Evolutionary conservation across 192 early-diverging fungal species (phyloP).

Genomic region (Backusella morwellensis): DNA sequence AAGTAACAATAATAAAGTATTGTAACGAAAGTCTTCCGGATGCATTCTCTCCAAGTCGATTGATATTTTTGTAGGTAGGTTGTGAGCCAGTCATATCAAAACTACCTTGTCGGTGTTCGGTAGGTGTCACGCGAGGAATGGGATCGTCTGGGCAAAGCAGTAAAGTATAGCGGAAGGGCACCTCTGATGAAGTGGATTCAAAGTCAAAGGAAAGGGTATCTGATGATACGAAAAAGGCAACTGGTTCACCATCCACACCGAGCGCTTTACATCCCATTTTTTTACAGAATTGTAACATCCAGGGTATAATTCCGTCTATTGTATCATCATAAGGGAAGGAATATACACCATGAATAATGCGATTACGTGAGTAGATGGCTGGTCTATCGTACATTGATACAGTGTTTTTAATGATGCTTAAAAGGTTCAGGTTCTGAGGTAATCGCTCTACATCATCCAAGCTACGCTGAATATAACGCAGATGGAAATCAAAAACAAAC

Average conservation of each 20-base stretch:
- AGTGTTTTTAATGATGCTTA: conserved; percentile 49
- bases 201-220: conserved; percentile 25
- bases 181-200: neutral
- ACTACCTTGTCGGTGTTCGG: neutral
- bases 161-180: conserved; percentile 20
- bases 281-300: conserved; percentile 14
- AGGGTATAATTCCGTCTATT: conserved; percentile 7
- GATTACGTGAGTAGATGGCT: conserved; percentile 50
- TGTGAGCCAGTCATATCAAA: conserved; percentile 1
- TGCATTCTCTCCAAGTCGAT: neutral
- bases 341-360: conserved; percentile 50
- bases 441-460: conserved; percentile 35
- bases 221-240: conserved; percentile 42
- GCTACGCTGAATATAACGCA: conserved; percentile 49
- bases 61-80: neutral
- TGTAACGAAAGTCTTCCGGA: conserved; percentile 4
- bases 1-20: conserved; percentile 28
- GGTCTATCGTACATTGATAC: conserved; percentile 42
- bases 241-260: conserved; percentile 34
- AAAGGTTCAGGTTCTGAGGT: conserved; percentile 41
- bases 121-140: neutral
- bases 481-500: conserved; percentile 61
- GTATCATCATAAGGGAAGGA: conserved; percentile 7
- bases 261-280: conserved; percentile 36
- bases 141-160: conserved; percentile 9